These are phyloP conservation scores for Yamadazyma blattariae DNA, from an alignment of 1,139 yeast species.

Conservation along the genomic window DNA sequence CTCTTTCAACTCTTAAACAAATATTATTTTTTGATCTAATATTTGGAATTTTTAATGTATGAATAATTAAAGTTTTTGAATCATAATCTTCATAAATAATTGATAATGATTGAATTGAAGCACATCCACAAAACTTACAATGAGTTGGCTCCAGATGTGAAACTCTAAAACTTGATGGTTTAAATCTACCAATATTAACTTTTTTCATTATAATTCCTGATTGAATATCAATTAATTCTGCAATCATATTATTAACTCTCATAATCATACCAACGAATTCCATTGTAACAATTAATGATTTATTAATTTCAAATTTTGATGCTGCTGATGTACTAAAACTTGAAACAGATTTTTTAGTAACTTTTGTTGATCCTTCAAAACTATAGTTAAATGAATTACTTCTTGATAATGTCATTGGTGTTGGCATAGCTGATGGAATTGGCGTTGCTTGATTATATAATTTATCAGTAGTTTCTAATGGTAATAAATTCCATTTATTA, in stretches of 20 bases:
- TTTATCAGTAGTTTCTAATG: conserved; percentile 44
- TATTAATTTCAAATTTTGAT: conserved; percentile 11
- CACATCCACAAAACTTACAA: conserved; percentile 89
- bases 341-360: not conserved
- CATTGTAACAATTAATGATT: conserved; percentile 12
- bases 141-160: conserved; percentile 85
- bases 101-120: conserved; percentile 69
- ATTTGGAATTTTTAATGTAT: conserved; percentile 63
- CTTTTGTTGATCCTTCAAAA: conserved; percentile 5
- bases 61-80: conserved; percentile 60
- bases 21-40: conserved; percentile 77
- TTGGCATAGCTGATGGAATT: conserved; percentile 4
- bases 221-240: conserved; percentile 73
- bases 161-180: conserved; percentile 58
- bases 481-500: conserved; percentile 62
- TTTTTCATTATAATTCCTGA: conserved; percentile 64
- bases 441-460: conserved; percentile 36
- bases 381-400: conserved; percentile 7
- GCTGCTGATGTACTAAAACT: not conserved
- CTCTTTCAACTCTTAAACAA: conserved; percentile 87
- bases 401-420: conserved; percentile 11
- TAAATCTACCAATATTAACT: conserved; percentile 61
- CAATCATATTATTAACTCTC: conserved; percentile 50
- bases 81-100: conserved; percentile 66
- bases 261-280: conserved; percentile 68